Evolutionary conservation across 2,329 filamentous ascomycete species (phyloP).

Genomic region (Fusarium sp.): DNA sequence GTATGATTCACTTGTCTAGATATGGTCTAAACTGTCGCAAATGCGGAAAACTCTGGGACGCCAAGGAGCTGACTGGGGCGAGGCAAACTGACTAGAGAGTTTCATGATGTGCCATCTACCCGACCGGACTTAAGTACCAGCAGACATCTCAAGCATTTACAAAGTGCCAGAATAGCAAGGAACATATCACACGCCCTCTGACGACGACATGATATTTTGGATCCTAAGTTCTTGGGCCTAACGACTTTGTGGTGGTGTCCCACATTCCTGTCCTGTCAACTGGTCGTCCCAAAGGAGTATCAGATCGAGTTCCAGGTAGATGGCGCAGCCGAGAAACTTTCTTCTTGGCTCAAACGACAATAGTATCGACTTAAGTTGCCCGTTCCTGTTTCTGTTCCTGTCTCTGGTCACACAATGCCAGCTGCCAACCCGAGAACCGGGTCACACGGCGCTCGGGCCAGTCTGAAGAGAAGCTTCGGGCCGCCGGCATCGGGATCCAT

Average conservation of each 20-base stretch:
- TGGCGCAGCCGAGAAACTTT: conserved; percentile 13
- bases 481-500: conserved; percentile 13
- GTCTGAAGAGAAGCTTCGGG: conserved; percentile 16
- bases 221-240: conserved; percentile 6
- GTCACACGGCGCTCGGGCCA: conserved; percentile 33
- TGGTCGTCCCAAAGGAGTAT: conserved; percentile 19
- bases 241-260: conserved; percentile 22
- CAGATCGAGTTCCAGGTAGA: conserved; percentile 1
- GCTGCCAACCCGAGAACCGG: conserved; percentile 9
- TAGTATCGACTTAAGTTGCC: not conserved
- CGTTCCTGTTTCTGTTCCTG: not conserved
- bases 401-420: conserved; percentile 15
- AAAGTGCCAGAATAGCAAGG: not conserved
- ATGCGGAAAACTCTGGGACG: not conserved
- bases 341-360: conserved; percentile 12
- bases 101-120: no score
- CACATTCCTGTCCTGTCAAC: conserved; percentile 36
- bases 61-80: not conserved
- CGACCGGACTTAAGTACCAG: not conserved
- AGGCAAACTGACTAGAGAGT: not conserved
- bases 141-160: not conserved
- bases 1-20: not conserved
- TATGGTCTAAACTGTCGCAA: not conserved
- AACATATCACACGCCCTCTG: not conserved
- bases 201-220: conserved; percentile 23